Percentiles rank a stretch among this genome's conserved stretches.
Conservation (phyloP, 495 filamentous ascomycete genomes). For the Cudoniella acicularis region DNA sequence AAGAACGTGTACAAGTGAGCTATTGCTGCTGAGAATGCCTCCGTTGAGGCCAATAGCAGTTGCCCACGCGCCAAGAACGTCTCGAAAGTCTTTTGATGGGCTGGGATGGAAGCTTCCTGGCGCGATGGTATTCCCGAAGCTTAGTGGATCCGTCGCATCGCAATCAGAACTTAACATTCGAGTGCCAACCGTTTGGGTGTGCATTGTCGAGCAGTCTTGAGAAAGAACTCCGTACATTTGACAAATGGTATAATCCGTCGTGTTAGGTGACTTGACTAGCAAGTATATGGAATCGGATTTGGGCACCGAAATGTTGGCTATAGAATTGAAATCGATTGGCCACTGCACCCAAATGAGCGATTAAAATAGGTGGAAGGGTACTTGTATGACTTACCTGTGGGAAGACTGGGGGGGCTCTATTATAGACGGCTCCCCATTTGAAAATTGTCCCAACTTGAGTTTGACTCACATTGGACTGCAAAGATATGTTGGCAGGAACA, state of each 20-base stretch:
- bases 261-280: background rate
- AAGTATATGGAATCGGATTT: background rate
- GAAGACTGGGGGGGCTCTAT: conserved; percentile 51
- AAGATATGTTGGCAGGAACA: background rate
- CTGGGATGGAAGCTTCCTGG: background rate
- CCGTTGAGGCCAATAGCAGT: conserved; percentile 51
- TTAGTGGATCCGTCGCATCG: background rate
- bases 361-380: background rate
- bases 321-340: background rate
- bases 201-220: background rate
- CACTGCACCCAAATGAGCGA: background rate
- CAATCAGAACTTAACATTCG: background rate
- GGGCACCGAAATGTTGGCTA: background rate
- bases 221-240: background rate
- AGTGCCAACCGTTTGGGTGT: background rate
- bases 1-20: conserved; percentile 58
- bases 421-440: conserved; percentile 47
- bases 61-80: conserved; percentile 43
- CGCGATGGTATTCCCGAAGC: background rate
- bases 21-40: conserved; percentile 50
- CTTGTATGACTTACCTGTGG: conserved; percentile 36
- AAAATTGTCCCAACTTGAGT: conserved; percentile 66
- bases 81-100: background rate
- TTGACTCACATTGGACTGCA: conserved; percentile 32
- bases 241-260: background rate